Percentiles rank a stretch among this genome's conserved stretches.
These are phyloP conservation scores for Xylariaceae sp. DNA, from an alignment of 2,329 filamentous ascomycete species.

Conservation along the genomic window DNA sequence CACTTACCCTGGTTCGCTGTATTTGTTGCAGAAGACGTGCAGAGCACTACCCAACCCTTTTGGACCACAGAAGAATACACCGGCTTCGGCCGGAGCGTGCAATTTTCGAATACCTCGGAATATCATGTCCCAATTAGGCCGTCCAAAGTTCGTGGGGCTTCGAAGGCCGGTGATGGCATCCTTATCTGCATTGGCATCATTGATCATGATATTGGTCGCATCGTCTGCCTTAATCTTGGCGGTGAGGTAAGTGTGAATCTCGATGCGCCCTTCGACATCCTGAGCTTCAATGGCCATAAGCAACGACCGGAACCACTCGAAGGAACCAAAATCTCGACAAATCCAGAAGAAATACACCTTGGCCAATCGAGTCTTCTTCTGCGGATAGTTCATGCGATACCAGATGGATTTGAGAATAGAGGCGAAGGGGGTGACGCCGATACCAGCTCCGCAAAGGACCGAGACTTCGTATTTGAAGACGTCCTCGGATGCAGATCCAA, in stretches of 20 bases:
- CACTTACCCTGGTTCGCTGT: constrained; percentile 74
- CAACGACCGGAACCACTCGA: constrained; percentile 86
- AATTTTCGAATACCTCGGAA: constrained; percentile 81
- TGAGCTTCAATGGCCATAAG: constrained; percentile 83
- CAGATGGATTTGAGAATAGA: constrained; percentile 88
- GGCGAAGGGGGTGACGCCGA: constrained; percentile 83
- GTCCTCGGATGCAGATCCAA: constrained; percentile 82
- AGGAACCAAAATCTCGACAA: constrained; percentile 81
- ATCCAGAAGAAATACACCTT: constrained; percentile 96
- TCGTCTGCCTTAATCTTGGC: constrained; percentile 84
- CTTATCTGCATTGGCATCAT: constrained; percentile 79
- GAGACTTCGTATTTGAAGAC: constrained; percentile 86
- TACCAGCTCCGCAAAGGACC: constrained; percentile 76
- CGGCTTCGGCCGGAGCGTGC: constrained; percentile 68
- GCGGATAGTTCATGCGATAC: constrained; percentile 88
- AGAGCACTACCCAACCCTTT: constrained; percentile 74
- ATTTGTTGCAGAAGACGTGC: constrained; percentile 85
- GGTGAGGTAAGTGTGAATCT: constrained; percentile 86
- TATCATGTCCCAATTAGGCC: constrained; percentile 89
- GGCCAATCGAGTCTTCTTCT: constrained; percentile 72
- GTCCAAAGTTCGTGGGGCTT: constrained; percentile 80
- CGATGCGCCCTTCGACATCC: constrained; percentile 78
- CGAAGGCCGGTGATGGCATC: constrained; percentile 81
- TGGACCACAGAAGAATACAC: constrained; percentile 83
- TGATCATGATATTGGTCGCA: constrained; percentile 90